Evolutionary conservation across 495 filamentous ascomycete genomes (phyloP), one percentile per base, ranked within the genome.

Genomic region (Cercophora newfieldiana): DNA sequence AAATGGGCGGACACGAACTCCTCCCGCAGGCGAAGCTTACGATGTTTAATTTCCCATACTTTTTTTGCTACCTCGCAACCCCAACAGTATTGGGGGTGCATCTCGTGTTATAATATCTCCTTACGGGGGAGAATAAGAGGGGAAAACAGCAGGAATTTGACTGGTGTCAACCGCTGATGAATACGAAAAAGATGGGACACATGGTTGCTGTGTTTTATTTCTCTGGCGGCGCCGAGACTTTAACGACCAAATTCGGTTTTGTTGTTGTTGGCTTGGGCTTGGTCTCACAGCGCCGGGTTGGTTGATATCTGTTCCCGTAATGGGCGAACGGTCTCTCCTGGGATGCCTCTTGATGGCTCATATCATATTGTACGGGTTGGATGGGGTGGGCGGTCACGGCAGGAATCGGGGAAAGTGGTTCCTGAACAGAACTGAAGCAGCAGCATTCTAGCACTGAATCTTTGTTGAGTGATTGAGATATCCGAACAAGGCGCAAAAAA

Each of bases 31-130:
- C 37, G 37, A 44, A 53, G 50, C 24, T 65, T 65, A 59, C 33
- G 53, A 59, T 16, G 25, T 59, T 57, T 58, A 65, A 65, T 65
- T 56, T 57, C 18, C 26, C 49, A 14, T 51, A 19, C 22, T 53
- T 53, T 22, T 10, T 22, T 22, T 8, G 7, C n/a, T 22, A 19
- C 24, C 2, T n/a, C n/a, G n/a, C n/a, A 7, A 19, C 50, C 50
- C 24, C 24, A 53, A 22, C 21, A 53, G 19, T 53, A 44, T 16
- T 16, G 37, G 50, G 50, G 50, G 10, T 7, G 25, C 50, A 26
- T 2, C 21, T 19, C n/a, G 50, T 53, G 50, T 24, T 26, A 53
- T 26, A 26, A 53, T 26, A 22, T 53, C 37, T 14, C 37, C 37
- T 44, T 44, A 44, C 12, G 37, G 37, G 18, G 18, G 10, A 44